phyloP scores from a whole-genome alignment of 1,139 yeast species.

The Groenewaldozyma sp. region DNA sequence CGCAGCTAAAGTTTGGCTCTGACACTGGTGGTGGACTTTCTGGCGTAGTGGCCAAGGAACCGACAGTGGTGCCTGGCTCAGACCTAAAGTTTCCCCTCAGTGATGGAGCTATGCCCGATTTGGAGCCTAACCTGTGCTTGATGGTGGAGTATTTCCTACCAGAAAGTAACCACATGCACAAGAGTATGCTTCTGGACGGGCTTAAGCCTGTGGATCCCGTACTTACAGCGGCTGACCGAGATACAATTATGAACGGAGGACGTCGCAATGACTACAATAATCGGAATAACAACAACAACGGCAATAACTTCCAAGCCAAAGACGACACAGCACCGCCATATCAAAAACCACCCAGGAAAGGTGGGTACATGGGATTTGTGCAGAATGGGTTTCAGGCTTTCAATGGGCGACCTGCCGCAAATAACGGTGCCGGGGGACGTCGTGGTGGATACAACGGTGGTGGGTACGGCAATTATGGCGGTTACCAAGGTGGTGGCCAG shows the following conservation, averaged over 20 bases:
- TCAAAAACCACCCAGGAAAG: constrained; percentile 9
- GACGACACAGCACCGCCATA: constrained; percentile 2
- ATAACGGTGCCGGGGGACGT: background rate
- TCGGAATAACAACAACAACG: constrained; percentile 10
- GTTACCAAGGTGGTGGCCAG: background rate
- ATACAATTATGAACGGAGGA: constrained; percentile 36
- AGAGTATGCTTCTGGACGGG: constrained; percentile 81
- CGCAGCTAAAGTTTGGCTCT: constrained; percentile 36
- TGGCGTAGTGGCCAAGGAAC: constrained; percentile 45
- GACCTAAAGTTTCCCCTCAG: constrained; percentile 51
- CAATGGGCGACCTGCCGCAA: no score
- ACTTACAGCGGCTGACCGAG: constrained; percentile 60
- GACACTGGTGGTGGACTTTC: constrained; percentile 50
- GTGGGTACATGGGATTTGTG: constrained; percentile 10
- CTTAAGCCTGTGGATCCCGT: constrained; percentile 54
- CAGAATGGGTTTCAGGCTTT: constrained; percentile 9
- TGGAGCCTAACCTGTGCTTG: constrained; percentile 48
- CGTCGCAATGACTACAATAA: constrained; percentile 17
- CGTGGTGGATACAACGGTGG: background rate
- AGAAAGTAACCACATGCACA: constrained; percentile 27
- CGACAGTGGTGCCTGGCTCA: constrained; percentile 29
- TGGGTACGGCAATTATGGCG: background rate
- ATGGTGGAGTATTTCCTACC: constrained; percentile 55
- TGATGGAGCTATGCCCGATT: constrained; percentile 42
- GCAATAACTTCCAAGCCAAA: constrained; percentile 5